Conservation (phyloP, 192 early-diverging fungal genomes). For the Coemansia sp. region DNA sequence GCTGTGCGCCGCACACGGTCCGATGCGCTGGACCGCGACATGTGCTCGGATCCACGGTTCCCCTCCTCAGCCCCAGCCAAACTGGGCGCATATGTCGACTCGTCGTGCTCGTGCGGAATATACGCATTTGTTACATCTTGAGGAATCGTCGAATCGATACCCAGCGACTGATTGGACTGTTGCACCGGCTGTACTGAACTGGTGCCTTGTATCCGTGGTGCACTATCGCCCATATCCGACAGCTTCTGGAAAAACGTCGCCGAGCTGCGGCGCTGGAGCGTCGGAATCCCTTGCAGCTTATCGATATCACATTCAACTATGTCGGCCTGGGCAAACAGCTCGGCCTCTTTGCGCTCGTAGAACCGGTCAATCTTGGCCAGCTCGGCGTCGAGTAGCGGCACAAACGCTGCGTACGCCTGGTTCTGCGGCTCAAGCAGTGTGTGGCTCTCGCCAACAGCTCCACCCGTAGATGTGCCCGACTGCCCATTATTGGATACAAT, state of each 20-base stretch:
- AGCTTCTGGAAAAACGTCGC: constrained; percentile 38
- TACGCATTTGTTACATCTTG: constrained; percentile 49
- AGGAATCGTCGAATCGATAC: constrained; percentile 32
- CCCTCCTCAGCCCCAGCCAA: constrained; percentile 2
- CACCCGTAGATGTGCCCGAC: background rate
- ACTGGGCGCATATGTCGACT: constrained; percentile 30
- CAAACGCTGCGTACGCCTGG: constrained; percentile 58
- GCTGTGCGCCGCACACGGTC: constrained; percentile 22
- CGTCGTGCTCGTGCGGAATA: constrained; percentile 36
- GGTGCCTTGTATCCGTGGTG: constrained; percentile 12
- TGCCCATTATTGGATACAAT: constrained; percentile 37
- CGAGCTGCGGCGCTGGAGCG: constrained; percentile 36
- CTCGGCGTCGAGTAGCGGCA: constrained; percentile 76
- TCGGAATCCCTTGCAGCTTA: constrained; percentile 12
- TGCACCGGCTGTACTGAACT: background rate
- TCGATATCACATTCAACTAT: constrained; percentile 47
- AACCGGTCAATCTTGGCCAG: constrained; percentile 81
- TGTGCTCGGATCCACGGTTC: background rate
- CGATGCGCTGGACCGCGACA: background rate
- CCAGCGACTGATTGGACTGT: background rate
- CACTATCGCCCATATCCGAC: constrained; percentile 15
- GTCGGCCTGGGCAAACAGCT: constrained; percentile 71
- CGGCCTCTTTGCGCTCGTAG: constrained; percentile 80
- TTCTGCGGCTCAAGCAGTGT: constrained; percentile 37
- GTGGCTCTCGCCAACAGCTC: constrained; percentile 24